These are phyloP conservation scores for Rhodotorula sp. DNA, from an alignment of 1,284 basidiomycete genomes.

Conservation along the genomic window DNA sequence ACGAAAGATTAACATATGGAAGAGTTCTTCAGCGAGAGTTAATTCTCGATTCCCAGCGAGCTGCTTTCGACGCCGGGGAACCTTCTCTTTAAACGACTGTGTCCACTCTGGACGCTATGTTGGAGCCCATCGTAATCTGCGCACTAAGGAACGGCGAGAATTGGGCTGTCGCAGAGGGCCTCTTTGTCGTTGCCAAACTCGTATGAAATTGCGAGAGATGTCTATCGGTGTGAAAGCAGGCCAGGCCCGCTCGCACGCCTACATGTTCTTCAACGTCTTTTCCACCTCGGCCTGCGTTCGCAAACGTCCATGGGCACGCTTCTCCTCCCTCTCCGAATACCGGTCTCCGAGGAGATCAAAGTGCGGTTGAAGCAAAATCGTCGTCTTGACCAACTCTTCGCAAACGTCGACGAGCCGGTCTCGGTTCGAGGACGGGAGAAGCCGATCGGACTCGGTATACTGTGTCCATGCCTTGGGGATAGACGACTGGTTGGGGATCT, in stretches of 20 bases:
- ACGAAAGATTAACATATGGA: too few relatives aligned
- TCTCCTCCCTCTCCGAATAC: slow-evolving; percentile 49
- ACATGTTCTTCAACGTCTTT: slow-evolving; percentile 34
- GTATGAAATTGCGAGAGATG: neutral
- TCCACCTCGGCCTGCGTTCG: slow-evolving; percentile 49
- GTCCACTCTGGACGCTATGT: too few relatives aligned
- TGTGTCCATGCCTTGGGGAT: slow-evolving; percentile 50
- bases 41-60: too few relatives aligned
- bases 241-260: neutral
- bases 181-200: neutral
- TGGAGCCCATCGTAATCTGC: too few relatives aligned
- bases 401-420: slow-evolving; percentile 52
- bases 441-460: slow-evolving; percentile 45
- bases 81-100: too few relatives aligned
- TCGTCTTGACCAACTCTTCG: slow-evolving; percentile 49
- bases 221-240: neutral
- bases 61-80: too few relatives aligned
- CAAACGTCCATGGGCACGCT: slow-evolving; percentile 45
- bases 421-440: slow-evolving; percentile 49
- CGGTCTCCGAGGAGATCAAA: slow-evolving; percentile 46
- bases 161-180: too few relatives aligned
- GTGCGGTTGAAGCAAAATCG: slow-evolving; percentile 45
- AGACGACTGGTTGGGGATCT: slow-evolving; percentile 47
- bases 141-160: too few relatives aligned
- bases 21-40: too few relatives aligned